Percentiles rank a stretch among this genome's conserved stretches.
These are phyloP conservation scores for Saccharomycopsis amapae DNA, from an alignment of 805 yeast species.

Conservation along the genomic window DNA sequence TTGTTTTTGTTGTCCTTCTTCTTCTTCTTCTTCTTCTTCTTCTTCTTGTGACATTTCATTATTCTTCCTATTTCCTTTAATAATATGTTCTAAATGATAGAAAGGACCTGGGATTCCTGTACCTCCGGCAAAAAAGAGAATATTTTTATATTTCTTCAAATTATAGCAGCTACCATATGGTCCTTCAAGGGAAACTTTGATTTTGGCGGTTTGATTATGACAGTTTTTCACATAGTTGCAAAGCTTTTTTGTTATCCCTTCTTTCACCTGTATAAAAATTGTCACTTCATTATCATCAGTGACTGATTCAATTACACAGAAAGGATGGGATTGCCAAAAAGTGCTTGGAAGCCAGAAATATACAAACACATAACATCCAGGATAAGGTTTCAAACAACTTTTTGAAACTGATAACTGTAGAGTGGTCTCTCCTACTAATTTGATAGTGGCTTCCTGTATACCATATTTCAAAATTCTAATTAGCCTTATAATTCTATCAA, in stretches of 20 bases:
- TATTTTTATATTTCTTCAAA: conserved; percentile 4
- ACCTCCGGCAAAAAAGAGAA: conserved; percentile 15
- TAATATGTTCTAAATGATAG: conserved; percentile 2
- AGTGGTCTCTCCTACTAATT: background rate
- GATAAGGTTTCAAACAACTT: conserved; percentile 1
- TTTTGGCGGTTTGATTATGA: background rate
- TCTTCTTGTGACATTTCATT: background rate
- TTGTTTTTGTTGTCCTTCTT: background rate
- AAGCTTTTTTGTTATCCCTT: conserved; percentile 8
- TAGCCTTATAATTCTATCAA: conserved; percentile 11
- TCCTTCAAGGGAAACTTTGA: conserved; percentile 13
- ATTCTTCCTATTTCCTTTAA: too few species aligned
- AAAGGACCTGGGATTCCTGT: conserved; percentile 16
- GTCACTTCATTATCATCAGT: background rate
- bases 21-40: background rate
- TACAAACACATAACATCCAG: conserved; percentile 15
- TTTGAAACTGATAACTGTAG: conserved; percentile 1
- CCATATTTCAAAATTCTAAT: conserved; percentile 1
- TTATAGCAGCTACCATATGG: conserved; percentile 9
- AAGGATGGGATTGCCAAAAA: conserved; percentile 17
- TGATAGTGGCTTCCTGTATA: background rate
- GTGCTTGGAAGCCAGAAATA: conserved; percentile 5
- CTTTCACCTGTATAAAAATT: conserved; percentile 14
- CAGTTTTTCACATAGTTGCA: background rate
- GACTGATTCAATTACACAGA: conserved; percentile 8